Evolutionary conservation across 371 early-diverging fungal genomes (phyloP), one percentile per base, ranked within the genome.

Genomic region (Mortierella sp.): DNA sequence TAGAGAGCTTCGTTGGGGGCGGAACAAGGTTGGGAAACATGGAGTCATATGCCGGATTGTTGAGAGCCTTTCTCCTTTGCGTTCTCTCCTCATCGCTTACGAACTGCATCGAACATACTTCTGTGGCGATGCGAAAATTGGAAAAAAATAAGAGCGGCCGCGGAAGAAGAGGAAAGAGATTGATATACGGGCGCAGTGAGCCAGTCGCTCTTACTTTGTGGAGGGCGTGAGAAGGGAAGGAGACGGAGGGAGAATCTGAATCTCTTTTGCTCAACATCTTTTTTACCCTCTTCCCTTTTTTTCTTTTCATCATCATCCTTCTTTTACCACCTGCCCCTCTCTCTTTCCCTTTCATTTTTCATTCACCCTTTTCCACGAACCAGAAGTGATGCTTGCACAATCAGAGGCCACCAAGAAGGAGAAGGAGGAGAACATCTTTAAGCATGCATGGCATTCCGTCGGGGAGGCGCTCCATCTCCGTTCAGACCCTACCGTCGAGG

Each of bases 391-490:
- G 80, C 65, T 78, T 16, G 80, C 79, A 41, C 79, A 75, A n/a
- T 44, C 80, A 16, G 75, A 77, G 55, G 70, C 70, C 4, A 58
- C 58, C 48, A 72, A 58, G 63, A 60, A 60, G 32, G 71, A 75
- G 41, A 81, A 78, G 32, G 82, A 82, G 6, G 79, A 83, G 63
- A 83, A 83, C 76, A 71, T 79, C 56, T 83, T 83, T 72, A 83
- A 79, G 71, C 79, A 83, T 0, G 83, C 83, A 27, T 79, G 79
- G 79, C 79, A 83, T 70, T 79, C 79, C 10, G 83, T 83, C 38
- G 83, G 51, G 51, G 79, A 83, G 12, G 76, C 76, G 3, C 58
- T 83, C 48, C 83, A 83, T 79, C 79, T 83, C 65, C 75, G 76
- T 43, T 75, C 80, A 0, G 70, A 70, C 44, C 76, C 78, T 63